phyloP scores from a whole-genome alignment of 177 flowering plant genomes.

The Vitis hybrid region DNA sequence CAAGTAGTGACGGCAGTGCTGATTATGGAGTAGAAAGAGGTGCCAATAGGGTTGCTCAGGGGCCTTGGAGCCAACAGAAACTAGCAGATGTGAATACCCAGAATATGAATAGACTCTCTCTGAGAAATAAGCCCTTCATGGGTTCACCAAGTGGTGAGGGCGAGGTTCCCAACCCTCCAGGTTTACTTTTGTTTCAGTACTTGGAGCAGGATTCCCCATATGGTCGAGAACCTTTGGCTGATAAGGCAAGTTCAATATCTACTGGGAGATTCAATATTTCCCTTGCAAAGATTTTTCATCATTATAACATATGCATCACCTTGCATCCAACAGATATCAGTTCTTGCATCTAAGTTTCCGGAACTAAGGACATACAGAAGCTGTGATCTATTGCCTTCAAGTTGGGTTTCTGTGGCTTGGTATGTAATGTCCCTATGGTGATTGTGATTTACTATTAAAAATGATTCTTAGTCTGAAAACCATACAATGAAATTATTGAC shows the following conservation, averaged over 20 bases:
- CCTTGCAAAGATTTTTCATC: neutral
- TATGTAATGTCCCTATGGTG: slow-evolving; percentile 21
- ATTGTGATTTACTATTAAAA: no score
- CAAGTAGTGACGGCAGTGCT: slow-evolving; percentile 73
- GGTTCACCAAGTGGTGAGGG: slow-evolving; percentile 59
- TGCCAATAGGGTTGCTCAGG: slow-evolving; percentile 17
- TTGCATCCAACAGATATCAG: slow-evolving; percentile 55
- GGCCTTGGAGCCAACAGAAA: slow-evolving; percentile 33
- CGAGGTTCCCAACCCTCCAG: slow-evolving; percentile 49
- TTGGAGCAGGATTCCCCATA: slow-evolving; percentile 73
- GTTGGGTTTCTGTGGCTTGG: slow-evolving; percentile 99
- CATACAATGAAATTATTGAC: neutral
- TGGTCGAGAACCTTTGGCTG: slow-evolving; percentile 77
- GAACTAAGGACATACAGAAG: slow-evolving; percentile 67
- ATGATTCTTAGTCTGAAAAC: no score
- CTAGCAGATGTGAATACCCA: slow-evolving; percentile 20
- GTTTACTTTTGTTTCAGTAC: slow-evolving; percentile 59
- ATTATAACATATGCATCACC: slow-evolving; percentile 1
- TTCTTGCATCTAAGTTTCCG: slow-evolving; percentile 69
- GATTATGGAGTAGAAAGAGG: slow-evolving; percentile 47
- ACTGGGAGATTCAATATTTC: neutral
- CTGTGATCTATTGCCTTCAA: slow-evolving; percentile 75
- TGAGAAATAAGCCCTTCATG: slow-evolving; percentile 30
- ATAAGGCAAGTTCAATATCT: slow-evolving; percentile 55
- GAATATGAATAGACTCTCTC: slow-evolving; percentile 34